phyloP scores from a whole-genome alignment of 2,329 filamentous ascomycete species.

The Amesomyces nigricolor region DNA sequence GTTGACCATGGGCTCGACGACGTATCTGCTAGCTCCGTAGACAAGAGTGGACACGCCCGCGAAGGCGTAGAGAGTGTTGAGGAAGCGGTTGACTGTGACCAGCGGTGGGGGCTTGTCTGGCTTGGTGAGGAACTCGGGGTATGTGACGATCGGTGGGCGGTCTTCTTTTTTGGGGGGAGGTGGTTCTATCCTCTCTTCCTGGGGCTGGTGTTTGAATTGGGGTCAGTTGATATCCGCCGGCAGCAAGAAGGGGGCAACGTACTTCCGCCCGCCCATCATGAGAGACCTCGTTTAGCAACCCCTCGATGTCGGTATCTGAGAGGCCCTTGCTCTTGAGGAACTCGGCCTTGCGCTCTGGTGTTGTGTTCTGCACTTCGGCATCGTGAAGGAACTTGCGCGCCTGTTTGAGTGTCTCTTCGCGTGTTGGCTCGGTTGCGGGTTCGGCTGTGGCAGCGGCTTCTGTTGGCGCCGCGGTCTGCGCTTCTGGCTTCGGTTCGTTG shows the following conservation, averaged over 20 bases:
- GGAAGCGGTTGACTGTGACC: slow-evolving; percentile 54
- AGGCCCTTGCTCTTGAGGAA: slow-evolving; percentile 78
- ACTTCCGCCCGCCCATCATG: slow-evolving; percentile 14
- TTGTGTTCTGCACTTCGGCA: slow-evolving; percentile 61
- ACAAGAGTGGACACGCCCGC: slow-evolving; percentile 55
- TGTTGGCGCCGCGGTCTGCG: slow-evolving; percentile 22
- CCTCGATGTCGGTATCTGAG: slow-evolving; percentile 58
- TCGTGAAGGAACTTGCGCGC: slow-evolving; percentile 73
- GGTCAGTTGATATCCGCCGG: slow-evolving; percentile 1
- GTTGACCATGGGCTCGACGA: slow-evolving; percentile 58
- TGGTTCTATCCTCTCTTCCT: slow-evolving; percentile 18
- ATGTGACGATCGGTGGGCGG: slow-evolving; percentile 60
- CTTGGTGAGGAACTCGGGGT: slow-evolving; percentile 62
- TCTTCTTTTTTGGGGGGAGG: slow-evolving; percentile 28
- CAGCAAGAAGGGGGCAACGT: background rate
- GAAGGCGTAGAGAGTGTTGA: slow-evolving; percentile 55
- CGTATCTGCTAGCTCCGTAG: slow-evolving; percentile 65
- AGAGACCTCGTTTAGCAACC: slow-evolving; percentile 45
- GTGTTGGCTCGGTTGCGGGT: slow-evolving; percentile 2
- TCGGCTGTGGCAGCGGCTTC: slow-evolving; percentile 10
- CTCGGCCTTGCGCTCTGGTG: slow-evolving; percentile 64
- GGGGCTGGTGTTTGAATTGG: slow-evolving; percentile 9
- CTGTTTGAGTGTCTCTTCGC: slow-evolving; percentile 47
- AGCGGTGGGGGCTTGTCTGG: slow-evolving; percentile 52
- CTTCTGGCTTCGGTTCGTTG: slow-evolving; percentile 18